phyloP scores from a whole-genome alignment of 225 moss, liverwort and hornwort genomes.

The Sphagnum contortum region DNA sequence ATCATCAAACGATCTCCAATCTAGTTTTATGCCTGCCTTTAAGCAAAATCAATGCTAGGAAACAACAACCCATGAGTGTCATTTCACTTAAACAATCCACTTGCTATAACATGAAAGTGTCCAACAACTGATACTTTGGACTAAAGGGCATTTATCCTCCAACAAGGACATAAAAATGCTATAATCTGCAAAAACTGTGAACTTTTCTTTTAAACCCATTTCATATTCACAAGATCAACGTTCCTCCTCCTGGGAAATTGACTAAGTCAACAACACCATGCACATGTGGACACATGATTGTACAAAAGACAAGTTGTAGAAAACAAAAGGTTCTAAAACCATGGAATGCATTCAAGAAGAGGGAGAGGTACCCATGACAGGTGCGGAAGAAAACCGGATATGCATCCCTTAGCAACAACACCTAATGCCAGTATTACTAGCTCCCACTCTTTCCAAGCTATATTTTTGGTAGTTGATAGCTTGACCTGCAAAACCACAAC shows the following conservation, averaged over 20 bases:
- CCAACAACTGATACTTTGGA: conserved; percentile 97
- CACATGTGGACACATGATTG: no score
- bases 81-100: conserved; percentile 88
- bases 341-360: no score
- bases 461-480: conserved; percentile 53
- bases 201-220: no score
- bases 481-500: conserved; percentile 38
- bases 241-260: no score
- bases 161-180: conserved; percentile 79
- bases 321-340: no score
- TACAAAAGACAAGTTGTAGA: no score
- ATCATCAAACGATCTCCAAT: no score
- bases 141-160: conserved; percentile 90
- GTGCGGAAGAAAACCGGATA: conserved; percentile 90
- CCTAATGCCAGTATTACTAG: conserved; percentile 92
- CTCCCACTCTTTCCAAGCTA: conserved; percentile 87
- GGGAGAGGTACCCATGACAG: conserved; percentile 50
- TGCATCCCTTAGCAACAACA: conserved; percentile 97
- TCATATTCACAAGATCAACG: no score
- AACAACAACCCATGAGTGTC: no score
- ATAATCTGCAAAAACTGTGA: conserved; percentile 57
- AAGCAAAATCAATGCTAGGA: no score
- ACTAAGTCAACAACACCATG: no score
- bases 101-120: conserved; percentile 97
- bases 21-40: no score